Evolutionary conservation across 1,139 yeast species (phyloP).

Genomic region (Lodderomyces parapsilosis): DNA sequence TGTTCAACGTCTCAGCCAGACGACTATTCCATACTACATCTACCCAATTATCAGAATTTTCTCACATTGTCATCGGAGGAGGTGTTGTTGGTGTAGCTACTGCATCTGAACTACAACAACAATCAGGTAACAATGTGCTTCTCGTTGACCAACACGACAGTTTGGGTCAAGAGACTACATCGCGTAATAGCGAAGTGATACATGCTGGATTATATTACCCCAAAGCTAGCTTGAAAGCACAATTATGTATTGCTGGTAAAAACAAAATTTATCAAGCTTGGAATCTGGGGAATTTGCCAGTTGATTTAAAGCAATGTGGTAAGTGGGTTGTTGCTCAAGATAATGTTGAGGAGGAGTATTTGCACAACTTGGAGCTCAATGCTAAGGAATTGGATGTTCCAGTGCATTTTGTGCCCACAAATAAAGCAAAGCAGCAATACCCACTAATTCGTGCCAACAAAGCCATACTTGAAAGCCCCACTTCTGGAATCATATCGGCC

Average conservation of each 20-base stretch:
- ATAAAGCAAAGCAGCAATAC: slow-evolving; percentile 46
- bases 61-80: slow-evolving; percentile 83
- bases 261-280: slow-evolving; percentile 54
- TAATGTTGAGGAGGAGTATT: slow-evolving; percentile 58
- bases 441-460: slow-evolving; percentile 65
- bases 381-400: slow-evolving; percentile 59
- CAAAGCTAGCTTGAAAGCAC: slow-evolving; percentile 59
- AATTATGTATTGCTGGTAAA: slow-evolving; percentile 75
- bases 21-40: slow-evolving; percentile 9
- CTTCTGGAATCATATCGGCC: slow-evolving; percentile 83
- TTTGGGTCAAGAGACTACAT: slow-evolving; percentile 77
- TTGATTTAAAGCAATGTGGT: slow-evolving; percentile 66
- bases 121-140: slow-evolving; percentile 48
- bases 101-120: slow-evolving; percentile 62
- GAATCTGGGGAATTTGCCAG: slow-evolving; percentile 39
- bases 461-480: slow-evolving; percentile 73
- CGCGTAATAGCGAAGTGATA: slow-evolving; percentile 87
- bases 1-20: neutral
- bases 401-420: slow-evolving; percentile 51
- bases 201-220: slow-evolving; percentile 92
- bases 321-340: slow-evolving; percentile 88
- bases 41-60: slow-evolving; percentile 46
- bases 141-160: slow-evolving; percentile 65
- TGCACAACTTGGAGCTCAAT: slow-evolving; percentile 51
- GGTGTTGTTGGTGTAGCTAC: slow-evolving; percentile 86